Evolutionary conservation across 2,329 filamentous ascomycete species (phyloP).

Genomic region (Alternaria novae-zelandiae): DNA sequence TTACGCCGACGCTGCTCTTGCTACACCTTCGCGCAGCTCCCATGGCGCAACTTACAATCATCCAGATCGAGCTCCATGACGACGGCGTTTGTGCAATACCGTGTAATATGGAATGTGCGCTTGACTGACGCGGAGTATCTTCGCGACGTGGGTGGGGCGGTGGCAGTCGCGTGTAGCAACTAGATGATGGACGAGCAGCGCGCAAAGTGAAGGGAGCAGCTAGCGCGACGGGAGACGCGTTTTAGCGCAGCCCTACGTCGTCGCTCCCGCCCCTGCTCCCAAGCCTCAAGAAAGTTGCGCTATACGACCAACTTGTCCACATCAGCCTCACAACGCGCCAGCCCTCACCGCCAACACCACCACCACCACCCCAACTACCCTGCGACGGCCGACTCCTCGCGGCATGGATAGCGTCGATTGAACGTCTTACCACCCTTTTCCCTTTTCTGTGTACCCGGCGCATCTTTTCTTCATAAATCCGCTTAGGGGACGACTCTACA

Average conservation of each 20-base stretch:
- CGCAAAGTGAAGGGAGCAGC: slow-evolving; percentile 19
- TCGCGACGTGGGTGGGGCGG: slow-evolving; percentile 3
- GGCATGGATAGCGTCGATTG: slow-evolving; percentile 27
- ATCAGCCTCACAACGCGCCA: slow-evolving; percentile 2
- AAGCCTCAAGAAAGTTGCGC: slow-evolving; percentile 21
- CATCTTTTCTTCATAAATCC: slow-evolving; percentile 19
- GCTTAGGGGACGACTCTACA: slow-evolving; percentile 15
- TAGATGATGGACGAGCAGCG: neutral
- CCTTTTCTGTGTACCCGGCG: slow-evolving; percentile 20
- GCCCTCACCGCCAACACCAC: slow-evolving; percentile 7
- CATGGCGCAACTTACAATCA: slow-evolving; percentile 36
- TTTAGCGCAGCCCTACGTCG: slow-evolving; percentile 31
- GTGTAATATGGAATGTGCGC: neutral
- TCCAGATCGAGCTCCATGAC: slow-evolving; percentile 35
- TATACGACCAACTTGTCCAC: slow-evolving; percentile 3
- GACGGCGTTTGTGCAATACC: neutral
- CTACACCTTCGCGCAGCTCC: neutral
- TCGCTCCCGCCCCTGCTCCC: slow-evolving; percentile 13
- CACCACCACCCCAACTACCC: neutral
- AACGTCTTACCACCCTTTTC: slow-evolving; percentile 12
- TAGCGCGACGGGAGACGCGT: slow-evolving; percentile 32
- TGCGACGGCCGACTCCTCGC: slow-evolving; percentile 4
- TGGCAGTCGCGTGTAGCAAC: neutral
- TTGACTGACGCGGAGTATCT: neutral
- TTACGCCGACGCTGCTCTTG: neutral